These are phyloP conservation scores for Acer yangbiense DNA, from an alignment of 345 rosid genomes.

Conservation along the genomic window DNA sequence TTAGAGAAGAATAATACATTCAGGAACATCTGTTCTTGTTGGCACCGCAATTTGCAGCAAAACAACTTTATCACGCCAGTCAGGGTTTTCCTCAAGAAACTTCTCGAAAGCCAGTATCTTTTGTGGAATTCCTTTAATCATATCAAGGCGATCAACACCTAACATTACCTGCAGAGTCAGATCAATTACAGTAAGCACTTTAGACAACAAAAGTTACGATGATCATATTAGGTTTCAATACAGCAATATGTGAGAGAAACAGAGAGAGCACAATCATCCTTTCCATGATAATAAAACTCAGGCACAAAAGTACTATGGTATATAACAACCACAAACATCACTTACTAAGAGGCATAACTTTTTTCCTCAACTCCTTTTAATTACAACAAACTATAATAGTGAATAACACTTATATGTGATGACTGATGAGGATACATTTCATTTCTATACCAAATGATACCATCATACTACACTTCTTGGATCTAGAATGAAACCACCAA, in stretches of 20 bases:
- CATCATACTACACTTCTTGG: neutral
- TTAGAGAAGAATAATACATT: constrained; percentile 58
- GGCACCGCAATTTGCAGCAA: constrained; percentile 98
- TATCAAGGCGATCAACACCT: constrained; percentile 99
- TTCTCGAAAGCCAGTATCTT: constrained; percentile 98
- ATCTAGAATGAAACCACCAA: neutral
- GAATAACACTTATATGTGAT: neutral
- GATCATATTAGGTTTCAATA: neutral
- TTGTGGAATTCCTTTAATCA: constrained; percentile 99
- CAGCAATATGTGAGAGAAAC: neutral
- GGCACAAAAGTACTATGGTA: neutral
- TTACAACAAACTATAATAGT: neutral
- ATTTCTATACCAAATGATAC: neutral
- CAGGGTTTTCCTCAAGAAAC: constrained; percentile 92
- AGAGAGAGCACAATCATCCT: neutral
- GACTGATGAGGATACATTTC: neutral
- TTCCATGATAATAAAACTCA: neutral
- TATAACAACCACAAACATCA: neutral
- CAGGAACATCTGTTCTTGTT: constrained; percentile 99
- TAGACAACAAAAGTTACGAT: constrained; percentile 11
- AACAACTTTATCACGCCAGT: constrained; percentile 98
- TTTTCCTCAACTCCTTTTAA: neutral
- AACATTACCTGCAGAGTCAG: constrained; percentile 76
- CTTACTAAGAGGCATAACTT: neutral
- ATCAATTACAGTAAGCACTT: constrained; percentile 11